These are phyloP conservation scores for Mycena pura DNA, from an alignment of 768 basidiomycete genomes.

Conservation along the genomic window DNA sequence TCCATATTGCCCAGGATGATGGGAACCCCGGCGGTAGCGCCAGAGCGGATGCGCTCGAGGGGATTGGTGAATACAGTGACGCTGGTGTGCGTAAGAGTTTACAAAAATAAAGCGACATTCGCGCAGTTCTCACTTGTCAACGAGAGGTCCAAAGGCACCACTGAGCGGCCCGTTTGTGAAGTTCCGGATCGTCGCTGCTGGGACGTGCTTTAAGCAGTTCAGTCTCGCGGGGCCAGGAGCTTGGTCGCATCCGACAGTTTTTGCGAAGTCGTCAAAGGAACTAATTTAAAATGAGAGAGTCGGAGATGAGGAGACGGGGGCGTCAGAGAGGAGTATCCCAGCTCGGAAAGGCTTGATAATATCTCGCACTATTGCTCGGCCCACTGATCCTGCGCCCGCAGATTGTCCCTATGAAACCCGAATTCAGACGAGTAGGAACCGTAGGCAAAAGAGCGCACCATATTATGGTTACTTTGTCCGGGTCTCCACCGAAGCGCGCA, in stretches of 20 bases:
- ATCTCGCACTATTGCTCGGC: constrained; percentile 1
- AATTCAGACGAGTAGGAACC: too few relatives aligned
- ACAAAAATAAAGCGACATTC: too few relatives aligned
- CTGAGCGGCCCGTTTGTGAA: constrained; percentile 25
- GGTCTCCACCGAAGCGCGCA: constrained; percentile 51
- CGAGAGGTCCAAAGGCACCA: constrained; percentile 3
- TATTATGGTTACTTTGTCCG: constrained; percentile 37
- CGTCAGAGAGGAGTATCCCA: constrained; percentile 5
- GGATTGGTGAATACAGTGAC: constrained; percentile 19
- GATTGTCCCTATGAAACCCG: constrained; percentile 9
- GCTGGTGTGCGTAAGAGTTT: neutral
- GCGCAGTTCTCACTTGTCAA: constrained; percentile 17
- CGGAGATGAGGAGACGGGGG: neutral
- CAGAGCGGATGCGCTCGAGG: constrained; percentile 13
- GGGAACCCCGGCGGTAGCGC: constrained; percentile 20
- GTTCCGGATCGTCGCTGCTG: constrained; percentile 22
- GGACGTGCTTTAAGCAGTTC: constrained; percentile 28
- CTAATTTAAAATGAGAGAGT: neutral
- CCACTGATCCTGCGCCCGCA: constrained; percentile 1
- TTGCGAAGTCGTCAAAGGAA: constrained; percentile 16
- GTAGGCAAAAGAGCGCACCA: neutral
- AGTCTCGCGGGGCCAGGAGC: constrained; percentile 28
- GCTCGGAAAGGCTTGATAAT: constrained; percentile 9
- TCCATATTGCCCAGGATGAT: constrained; percentile 23
- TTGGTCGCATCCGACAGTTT: constrained; percentile 21